Evolutionary conservation across 345 rosid species (phyloP).

Genomic region (Citropsis articulata): DNA sequence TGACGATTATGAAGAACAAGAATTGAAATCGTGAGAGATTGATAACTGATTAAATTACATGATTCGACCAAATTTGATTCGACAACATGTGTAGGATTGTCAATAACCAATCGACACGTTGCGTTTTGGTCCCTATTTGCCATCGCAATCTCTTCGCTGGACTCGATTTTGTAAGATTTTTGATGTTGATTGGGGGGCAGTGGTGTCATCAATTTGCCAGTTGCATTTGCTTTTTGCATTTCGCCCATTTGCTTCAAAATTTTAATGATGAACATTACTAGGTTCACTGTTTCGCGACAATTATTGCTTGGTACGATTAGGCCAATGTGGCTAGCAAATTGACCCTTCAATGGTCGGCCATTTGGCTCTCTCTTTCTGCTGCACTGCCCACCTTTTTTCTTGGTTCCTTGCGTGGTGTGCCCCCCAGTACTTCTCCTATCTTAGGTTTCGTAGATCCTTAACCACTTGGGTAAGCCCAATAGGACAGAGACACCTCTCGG

Average conservation of each 20-base stretch:
- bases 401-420: neutral
- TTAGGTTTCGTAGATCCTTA: too few species aligned
- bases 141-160: constrained; percentile 23
- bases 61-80: neutral
- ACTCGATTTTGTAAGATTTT: constrained; percentile 31
- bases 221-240: too few species aligned
- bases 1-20: neutral
- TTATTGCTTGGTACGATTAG: neutral
- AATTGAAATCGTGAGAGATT: neutral
- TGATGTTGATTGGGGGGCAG: constrained; percentile 20
- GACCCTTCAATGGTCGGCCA: neutral
- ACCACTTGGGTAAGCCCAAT: too few species aligned
- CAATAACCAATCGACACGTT: constrained; percentile 20
- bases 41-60: neutral
- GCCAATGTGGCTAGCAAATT: neutral
- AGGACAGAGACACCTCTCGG: too few species aligned
- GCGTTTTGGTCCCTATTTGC: neutral
- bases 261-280: too few species aligned
- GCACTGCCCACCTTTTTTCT: neutral
- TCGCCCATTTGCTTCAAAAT: too few species aligned
- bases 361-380: neutral
- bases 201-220: neutral
- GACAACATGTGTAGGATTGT: neutral
- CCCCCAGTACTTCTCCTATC: neutral
- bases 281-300: neutral